Percentiles rank a stretch among this genome's conserved stretches.
These are phyloP conservation scores for Orbilia quercus DNA, from an alignment of 2,329 filamentous ascomycete genomes.

Conservation along the genomic window DNA sequence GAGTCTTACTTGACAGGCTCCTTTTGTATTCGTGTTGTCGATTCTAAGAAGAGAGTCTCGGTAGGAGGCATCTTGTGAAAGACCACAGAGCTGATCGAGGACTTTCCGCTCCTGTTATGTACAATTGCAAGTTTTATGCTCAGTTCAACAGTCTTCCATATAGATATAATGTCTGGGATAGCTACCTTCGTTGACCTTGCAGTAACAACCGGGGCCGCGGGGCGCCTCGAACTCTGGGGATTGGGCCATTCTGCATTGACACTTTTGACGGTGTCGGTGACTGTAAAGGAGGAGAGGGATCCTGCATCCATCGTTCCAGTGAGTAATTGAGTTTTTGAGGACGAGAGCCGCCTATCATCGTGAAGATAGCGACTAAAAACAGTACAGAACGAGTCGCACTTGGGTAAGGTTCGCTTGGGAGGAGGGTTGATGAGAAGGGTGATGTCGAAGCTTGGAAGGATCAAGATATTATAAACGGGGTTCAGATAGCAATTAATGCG, in stretches of 20 bases:
- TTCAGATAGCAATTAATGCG: slow-evolving; percentile 5
- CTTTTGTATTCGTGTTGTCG: slow-evolving; percentile 92
- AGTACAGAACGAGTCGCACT: slow-evolving; percentile 15
- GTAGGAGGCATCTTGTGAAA: slow-evolving; percentile 97
- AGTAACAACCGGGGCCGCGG: slow-evolving; percentile 85
- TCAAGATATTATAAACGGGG: background rate
- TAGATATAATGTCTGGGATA: background rate
- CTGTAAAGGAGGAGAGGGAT: slow-evolving; percentile 55
- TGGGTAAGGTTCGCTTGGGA: slow-evolving; percentile 14
- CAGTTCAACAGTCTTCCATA: too few relatives aligned
- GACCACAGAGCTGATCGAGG: slow-evolving; percentile 98
- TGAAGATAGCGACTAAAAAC: slow-evolving; percentile 26
- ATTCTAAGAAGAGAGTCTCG: slow-evolving; percentile 95
- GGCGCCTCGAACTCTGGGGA: slow-evolving; percentile 44
- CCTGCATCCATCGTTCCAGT: slow-evolving; percentile 57
- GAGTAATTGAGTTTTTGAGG: slow-evolving; percentile 57
- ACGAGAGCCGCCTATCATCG: slow-evolving; percentile 50
- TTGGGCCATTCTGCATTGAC: slow-evolving; percentile 55
- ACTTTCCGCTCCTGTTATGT: slow-evolving; percentile 85
- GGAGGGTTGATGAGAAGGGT: background rate
- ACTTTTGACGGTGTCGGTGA: slow-evolving; percentile 54
- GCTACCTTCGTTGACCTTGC: slow-evolving; percentile 92
- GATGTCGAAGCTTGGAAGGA: background rate
- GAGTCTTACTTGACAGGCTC: slow-evolving; percentile 87
- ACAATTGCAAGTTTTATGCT: too few relatives aligned